phyloP scores from a whole-genome alignment of 2,329 filamentous ascomycete genomes.

The Fusarium protoensiforme region DNA sequence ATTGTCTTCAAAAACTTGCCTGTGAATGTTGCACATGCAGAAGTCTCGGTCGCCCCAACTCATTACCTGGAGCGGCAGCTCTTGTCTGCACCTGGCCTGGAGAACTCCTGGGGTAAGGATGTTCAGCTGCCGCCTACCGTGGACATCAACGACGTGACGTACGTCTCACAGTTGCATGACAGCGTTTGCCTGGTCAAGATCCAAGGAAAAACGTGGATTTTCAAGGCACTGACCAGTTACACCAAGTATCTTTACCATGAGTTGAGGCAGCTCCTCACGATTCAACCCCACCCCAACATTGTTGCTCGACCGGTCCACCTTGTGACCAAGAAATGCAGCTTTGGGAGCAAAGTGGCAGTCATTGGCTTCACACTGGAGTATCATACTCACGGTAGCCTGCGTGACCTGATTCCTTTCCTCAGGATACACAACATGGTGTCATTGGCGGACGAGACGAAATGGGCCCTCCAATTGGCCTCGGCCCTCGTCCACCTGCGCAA shows the following conservation, averaged over 20 bases:
- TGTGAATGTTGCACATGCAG: slow-evolving; percentile 57
- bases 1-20: slow-evolving; percentile 65
- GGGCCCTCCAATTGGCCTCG: slow-evolving; percentile 63
- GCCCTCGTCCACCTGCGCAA: slow-evolving; percentile 63
- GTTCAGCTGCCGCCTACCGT: slow-evolving; percentile 57
- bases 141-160: slow-evolving; percentile 61
- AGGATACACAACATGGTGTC: slow-evolving; percentile 58
- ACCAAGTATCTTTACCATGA: slow-evolving; percentile 72
- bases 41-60: slow-evolving; percentile 59
- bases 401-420: slow-evolving; percentile 64
- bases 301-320: slow-evolving; percentile 64
- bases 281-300: slow-evolving; percentile 64
- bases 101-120: slow-evolving; percentile 55
- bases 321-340: slow-evolving; percentile 65
- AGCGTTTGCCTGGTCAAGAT: slow-evolving; percentile 67
- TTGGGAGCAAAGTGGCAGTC: slow-evolving; percentile 66
- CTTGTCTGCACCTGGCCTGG: slow-evolving; percentile 55
- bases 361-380: slow-evolving; percentile 68
- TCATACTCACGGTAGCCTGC: slow-evolving; percentile 64
- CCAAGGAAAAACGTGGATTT: slow-evolving; percentile 57
- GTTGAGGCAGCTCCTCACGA: slow-evolving; percentile 63
- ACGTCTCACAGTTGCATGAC: slow-evolving; percentile 67
- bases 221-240: slow-evolving; percentile 68
- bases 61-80: slow-evolving; percentile 66
- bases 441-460: slow-evolving; percentile 60